Base-by-base conservation (phyloP, 2,329 filamentous ascomycete species). In the Colletotrichum incanum region DNA sequence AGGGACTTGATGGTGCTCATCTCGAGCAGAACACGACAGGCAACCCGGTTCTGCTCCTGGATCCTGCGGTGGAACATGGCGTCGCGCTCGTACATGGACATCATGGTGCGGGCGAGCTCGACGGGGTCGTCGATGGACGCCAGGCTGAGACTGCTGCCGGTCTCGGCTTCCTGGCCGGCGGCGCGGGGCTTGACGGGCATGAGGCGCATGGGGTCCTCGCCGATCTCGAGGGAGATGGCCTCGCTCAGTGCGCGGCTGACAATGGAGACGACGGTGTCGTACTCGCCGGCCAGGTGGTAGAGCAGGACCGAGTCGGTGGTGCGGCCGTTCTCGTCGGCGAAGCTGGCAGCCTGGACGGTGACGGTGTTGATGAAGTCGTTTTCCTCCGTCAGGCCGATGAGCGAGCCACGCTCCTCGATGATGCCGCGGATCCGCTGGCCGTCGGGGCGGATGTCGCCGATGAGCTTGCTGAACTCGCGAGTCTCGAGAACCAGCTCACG, bases 401-500 rank as follows among this genome's bases (percentile, higher is more conserved):
- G 87, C 39, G 89, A 86, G 52, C 95, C 91, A 47, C 96, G 93
- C 78, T 95, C 90, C 82, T 98, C 95, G 74, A 99, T 95, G 34
- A 94, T 90, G 63, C 96, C 96, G 70, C 90, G 91, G 76, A 98
- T 94, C 71, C 95, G 92, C 73, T 91, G 92, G 28, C 96, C 96
- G 79, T 98, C 94, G 1, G 91, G 90, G 72, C 92, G 90, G 77
- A 99, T 95, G 80, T 99, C 97, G 65, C 97, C 96, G 60, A 99
- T 91, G 18, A 99, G 86, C 78, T 94, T 93, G 78, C 95, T 96
- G 82, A 98, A 99, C 79, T 99, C 96, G 75, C 96, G 91, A 26
- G 95, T 98, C 84, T 99, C 96, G n/a, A 99, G 88, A 34, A 98
- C 95, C 67, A 98, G 91, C 82, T 98, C 96, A 45, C 95, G 93